Evolutionary conservation across 176 grass and related monocot genomes (phyloP).

Genomic region (Poa annua): DNA sequence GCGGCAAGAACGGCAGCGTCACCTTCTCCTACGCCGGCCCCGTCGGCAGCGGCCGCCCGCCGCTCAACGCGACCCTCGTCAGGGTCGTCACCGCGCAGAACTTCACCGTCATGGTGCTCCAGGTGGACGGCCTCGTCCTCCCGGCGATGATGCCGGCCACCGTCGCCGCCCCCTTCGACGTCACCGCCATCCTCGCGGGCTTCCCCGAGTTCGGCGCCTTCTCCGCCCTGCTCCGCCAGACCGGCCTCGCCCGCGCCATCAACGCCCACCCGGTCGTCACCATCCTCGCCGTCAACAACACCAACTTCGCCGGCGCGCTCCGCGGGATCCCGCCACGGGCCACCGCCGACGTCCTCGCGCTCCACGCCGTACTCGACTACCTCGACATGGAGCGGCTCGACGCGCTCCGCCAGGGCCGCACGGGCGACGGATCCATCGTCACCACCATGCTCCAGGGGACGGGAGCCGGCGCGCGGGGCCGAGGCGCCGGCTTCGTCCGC

Average conservation of each 20-base stretch:
- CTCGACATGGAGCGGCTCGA: constrained; percentile 48
- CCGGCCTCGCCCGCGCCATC: constrained; percentile 53
- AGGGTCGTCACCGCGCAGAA: constrained; percentile 11
- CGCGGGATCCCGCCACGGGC: not conserved
- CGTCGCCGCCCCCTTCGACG: constrained; percentile 41
- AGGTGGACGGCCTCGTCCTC: constrained; percentile 21
- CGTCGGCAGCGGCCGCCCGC: not conserved
- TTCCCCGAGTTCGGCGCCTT: constrained; percentile 52
- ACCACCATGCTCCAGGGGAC: constrained; percentile 61
- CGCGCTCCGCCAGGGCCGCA: constrained; percentile 22
- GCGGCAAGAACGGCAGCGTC: not conserved
- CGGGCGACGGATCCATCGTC: constrained; percentile 45
- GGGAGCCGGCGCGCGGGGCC: constrained; percentile 22
- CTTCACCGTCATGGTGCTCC: constrained; percentile 22
- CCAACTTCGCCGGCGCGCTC: constrained; percentile 26
- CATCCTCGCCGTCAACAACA: constrained; percentile 61
- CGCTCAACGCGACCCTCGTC: not conserved
- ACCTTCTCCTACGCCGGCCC: constrained; percentile 14
- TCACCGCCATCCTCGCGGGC: constrained; percentile 47
- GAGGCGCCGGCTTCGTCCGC: constrained; percentile 54
- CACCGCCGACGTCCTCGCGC: constrained; percentile 49
- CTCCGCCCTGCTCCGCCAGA: constrained; percentile 50
- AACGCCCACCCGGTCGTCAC: constrained; percentile 53
- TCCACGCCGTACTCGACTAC: constrained; percentile 70
- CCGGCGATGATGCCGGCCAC: constrained; percentile 1